phyloP scores from a whole-genome alignment of 148 eudicot genomes.

The Chenopodium suecicum region DNA sequence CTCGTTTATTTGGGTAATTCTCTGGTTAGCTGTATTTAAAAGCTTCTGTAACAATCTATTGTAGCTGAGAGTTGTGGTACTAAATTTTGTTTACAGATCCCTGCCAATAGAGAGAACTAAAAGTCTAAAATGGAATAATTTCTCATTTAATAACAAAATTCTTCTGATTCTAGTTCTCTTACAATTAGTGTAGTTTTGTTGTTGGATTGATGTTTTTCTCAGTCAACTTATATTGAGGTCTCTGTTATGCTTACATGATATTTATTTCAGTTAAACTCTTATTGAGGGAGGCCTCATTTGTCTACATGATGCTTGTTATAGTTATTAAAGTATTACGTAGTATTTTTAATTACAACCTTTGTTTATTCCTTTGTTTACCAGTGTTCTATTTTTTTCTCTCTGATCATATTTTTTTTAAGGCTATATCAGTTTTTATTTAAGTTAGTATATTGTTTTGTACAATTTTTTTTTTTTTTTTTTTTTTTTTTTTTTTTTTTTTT shows the following conservation, averaged over 20 bases:
- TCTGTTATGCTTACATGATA: not conserved
- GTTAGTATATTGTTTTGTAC: too few species aligned
- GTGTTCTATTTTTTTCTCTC: too few species aligned
- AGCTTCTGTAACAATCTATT: not conserved
- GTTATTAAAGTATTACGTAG: too few species aligned
- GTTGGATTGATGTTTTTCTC: not conserved
- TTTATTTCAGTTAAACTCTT: too few species aligned
- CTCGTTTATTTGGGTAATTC: not conserved
- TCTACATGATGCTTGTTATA: too few species aligned
- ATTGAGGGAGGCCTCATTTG: too few species aligned
- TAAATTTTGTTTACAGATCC: not conserved
- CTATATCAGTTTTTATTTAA: too few species aligned
- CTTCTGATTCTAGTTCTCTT: not conserved
- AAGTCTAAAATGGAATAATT: not conserved
- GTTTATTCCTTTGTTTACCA: too few species aligned
- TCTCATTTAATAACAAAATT: not conserved
- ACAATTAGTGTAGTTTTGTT: not conserved
- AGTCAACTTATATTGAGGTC: not conserved
- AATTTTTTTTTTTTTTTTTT: too few species aligned
- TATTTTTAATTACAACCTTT: too few species aligned
- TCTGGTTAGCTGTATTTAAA: not conserved
- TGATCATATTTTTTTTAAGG: too few species aligned
- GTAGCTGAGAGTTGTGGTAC: not conserved
- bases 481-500: too few species aligned
- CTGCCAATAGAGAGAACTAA: conserved; percentile 2